A percentile compares a stretch with the other conserved stretches of the same genome.
These are phyloP conservation scores for Breynia disticha DNA, from an alignment of 441 rosid species.

Conservation along the genomic window DNA sequence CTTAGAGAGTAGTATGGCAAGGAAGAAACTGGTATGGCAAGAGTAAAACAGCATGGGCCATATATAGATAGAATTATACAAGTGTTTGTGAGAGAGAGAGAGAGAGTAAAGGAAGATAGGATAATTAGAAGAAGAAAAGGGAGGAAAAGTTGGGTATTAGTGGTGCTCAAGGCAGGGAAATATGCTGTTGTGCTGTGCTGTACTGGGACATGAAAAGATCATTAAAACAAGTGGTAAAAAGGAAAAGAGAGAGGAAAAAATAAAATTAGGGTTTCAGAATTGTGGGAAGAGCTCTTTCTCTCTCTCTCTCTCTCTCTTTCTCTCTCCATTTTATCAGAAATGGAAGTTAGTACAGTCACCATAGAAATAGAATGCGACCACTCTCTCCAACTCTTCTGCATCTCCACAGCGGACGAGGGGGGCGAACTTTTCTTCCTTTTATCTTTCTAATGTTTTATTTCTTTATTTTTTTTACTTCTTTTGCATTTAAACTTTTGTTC, in stretches of 20 bases:
- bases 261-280: conserved; percentile 1
- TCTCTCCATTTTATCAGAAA: conserved; percentile 7
- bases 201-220: too few species aligned
- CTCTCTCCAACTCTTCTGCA: conserved; percentile 10
- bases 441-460: too few species aligned
- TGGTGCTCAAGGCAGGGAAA: too few species aligned
- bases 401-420: conserved; percentile 38
- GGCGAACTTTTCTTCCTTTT: conserved; percentile 16
- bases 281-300: background rate
- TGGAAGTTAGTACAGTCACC: too few species aligned
- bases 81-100: conserved; percentile 2
- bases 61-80: background rate
- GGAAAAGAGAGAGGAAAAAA: conserved; percentile 13
- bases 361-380: conserved; percentile 18
- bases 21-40: too few species aligned
- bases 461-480: background rate
- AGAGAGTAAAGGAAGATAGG: conserved; percentile 1
- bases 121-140: conserved; percentile 15
- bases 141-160: conserved; percentile 12
- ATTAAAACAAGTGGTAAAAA: conserved; percentile 12
- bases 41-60: too few species aligned
- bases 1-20: too few species aligned
- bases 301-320: conserved; percentile 17
- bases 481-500: background rate
- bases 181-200: too few species aligned